Evolutionary conservation across 164 flowering plant genomes (phyloP), one percentile per base, ranked within the genome.

Genomic region (Liquidambar formosana): DNA sequence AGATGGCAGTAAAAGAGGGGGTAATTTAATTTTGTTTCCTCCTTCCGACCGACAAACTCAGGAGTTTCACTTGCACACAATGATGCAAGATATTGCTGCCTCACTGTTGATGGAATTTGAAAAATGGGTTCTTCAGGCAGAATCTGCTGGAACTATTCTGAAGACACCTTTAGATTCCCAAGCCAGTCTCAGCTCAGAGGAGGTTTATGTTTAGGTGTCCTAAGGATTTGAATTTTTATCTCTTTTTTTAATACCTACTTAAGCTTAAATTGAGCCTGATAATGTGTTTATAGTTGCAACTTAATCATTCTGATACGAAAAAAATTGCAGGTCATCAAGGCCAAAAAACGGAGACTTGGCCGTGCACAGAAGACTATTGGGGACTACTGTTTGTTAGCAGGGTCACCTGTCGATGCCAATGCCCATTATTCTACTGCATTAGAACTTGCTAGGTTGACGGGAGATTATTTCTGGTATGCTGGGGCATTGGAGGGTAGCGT

Each of bases 151-250:
- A 74, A 90, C 98, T 47, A 89, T 92, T 82, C 75, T 96, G 72
- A 96, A 93, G 88, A 96, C 99, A 45, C 99, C 99, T 49, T 76
- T 96, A 70, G 99, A 96, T 85, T 96, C 99, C 78, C 99, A 96
- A 89, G 88, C 99, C 70, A 96, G 90, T 89, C 96, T 96, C 75
- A 87, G 85, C 88, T 96, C 99, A 81, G 99, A 96, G 97, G 99
- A 96, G 99, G 99, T 96, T 84, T 79, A 82, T 84, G 72, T 83
- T 82, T 92, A 90, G 97, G 96, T 90, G 92, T 92, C 85, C 82
- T 80, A 74, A 78, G 72, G 73, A 78, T 84, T 85, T 77, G 72
- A 51, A 49, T 61, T 41, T 65, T 43, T 71, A 65, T 64, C 58
- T 61, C 45, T 54, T 61, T 61, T 76, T 54, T 26, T 38, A 26